Conservation (phyloP, 2,329 filamentous ascomycete species). For the Calonectria pseudoreteaudii region DNA sequence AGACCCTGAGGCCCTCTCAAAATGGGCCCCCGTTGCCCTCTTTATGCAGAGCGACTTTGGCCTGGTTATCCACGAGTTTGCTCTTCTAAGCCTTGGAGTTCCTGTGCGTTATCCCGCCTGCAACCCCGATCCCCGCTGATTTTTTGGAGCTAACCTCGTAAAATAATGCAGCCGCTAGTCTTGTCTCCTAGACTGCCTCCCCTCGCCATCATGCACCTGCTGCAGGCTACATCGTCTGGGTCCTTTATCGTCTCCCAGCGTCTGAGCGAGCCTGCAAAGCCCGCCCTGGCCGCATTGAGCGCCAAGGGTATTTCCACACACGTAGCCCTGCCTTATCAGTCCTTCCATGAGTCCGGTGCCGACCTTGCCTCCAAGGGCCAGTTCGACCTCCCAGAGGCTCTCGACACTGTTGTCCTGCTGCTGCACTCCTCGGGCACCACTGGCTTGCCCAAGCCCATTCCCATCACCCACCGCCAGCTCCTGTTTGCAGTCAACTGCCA, state of each 20-base stretch:
- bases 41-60: conserved; percentile 46
- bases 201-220: conserved; percentile 31
- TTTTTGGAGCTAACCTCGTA: background rate
- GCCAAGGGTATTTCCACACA: conserved; percentile 32
- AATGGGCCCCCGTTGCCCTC: conserved; percentile 40
- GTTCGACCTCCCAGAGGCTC: conserved; percentile 30
- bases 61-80: conserved; percentile 41
- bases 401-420: conserved; percentile 41
- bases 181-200: conserved; percentile 34
- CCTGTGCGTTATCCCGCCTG: conserved; percentile 32
- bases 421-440: conserved; percentile 51
- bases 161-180: conserved; percentile 26
- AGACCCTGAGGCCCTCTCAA: conserved; percentile 17
- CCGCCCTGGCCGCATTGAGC: conserved; percentile 21
- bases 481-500: conserved; percentile 46
- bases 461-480: conserved; percentile 44
- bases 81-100: conserved; percentile 38
- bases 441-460: conserved; percentile 50
- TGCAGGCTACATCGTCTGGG: conserved; percentile 24
- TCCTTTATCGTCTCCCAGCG: conserved; percentile 35
- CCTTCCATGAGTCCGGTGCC: conserved; percentile 20
- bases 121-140: background rate
- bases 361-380: conserved; percentile 25
- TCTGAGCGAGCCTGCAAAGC: conserved; percentile 29
- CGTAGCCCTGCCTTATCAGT: conserved; percentile 23